phyloP scores from a whole-genome alignment of 2,329 filamentous ascomycete species.

The Paecilomyces niveus region DNA sequence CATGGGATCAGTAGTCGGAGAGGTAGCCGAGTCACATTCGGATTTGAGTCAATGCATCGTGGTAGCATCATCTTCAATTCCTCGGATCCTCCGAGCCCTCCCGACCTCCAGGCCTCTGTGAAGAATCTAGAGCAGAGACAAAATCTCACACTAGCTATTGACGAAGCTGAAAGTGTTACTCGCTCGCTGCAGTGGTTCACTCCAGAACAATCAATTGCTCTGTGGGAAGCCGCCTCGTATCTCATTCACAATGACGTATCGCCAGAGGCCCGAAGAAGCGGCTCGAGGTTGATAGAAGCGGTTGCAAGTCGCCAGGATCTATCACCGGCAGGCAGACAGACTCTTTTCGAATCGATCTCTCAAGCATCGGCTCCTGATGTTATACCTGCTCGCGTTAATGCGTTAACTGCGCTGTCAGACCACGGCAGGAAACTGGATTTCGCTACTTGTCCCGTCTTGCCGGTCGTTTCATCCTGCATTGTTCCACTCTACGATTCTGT shows the following conservation, averaged over 20 bases:
- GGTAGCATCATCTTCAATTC: conserved; percentile 31
- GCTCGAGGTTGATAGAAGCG: conserved; percentile 28
- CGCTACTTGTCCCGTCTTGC: conserved; percentile 29
- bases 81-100: conserved; percentile 29
- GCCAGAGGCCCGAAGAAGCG: conserved; percentile 27
- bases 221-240: conserved; percentile 34
- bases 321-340: conserved; percentile 24
- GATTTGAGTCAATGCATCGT: conserved; percentile 36
- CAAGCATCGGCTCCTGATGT: conserved; percentile 27
- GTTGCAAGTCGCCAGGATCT: conserved; percentile 33
- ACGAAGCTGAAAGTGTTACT: conserved; percentile 30
- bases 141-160: conserved; percentile 26
- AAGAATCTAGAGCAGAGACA: conserved; percentile 27
- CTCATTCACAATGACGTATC: conserved; percentile 29
- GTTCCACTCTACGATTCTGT: conserved; percentile 32
- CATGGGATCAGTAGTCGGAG: conserved; percentile 26
- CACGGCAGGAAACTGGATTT: conserved; percentile 38
- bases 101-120: conserved; percentile 32
- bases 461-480: conserved; percentile 32
- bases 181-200: conserved; percentile 28
- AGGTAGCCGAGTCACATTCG: conserved; percentile 24
- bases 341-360: conserved; percentile 30
- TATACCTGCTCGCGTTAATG: conserved; percentile 30
- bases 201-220: conserved; percentile 30
- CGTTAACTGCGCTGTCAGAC: conserved; percentile 34